Conservation (phyloP, 345 rosid species). For the Pugionium cornutum region DNA sequence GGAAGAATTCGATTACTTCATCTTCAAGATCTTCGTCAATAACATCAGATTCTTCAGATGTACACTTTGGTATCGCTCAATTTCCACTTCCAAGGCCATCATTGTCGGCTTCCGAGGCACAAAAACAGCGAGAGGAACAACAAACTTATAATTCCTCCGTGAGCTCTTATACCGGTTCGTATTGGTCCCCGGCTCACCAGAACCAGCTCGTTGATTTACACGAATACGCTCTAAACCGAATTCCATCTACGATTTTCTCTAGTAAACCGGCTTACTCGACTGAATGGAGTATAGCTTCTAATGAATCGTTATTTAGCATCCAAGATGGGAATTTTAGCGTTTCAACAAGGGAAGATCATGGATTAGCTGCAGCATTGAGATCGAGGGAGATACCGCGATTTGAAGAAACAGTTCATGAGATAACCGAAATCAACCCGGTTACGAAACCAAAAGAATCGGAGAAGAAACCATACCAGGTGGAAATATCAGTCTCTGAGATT, state of each 20-base stretch:
- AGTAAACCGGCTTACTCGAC: constrained; percentile 43
- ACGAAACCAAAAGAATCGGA: constrained; percentile 37
- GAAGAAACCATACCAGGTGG: constrained; percentile 5
- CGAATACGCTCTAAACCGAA: constrained; percentile 65
- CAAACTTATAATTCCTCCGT: constrained; percentile 15
- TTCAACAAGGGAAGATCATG: constrained; percentile 54
- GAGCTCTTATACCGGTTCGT: constrained; percentile 25
- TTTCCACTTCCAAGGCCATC: constrained; percentile 37
- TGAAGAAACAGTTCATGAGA: constrained; percentile 40
- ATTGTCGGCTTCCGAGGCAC: constrained; percentile 37
- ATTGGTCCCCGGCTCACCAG: constrained; percentile 23
- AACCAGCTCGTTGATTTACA: constrained; percentile 18
- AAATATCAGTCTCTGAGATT: constrained; percentile 15
- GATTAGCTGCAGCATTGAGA: constrained; percentile 40
- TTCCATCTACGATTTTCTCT: constrained; percentile 65
- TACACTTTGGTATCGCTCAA: constrained; percentile 28
- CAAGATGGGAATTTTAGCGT: constrained; percentile 58
- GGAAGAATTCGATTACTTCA: constrained; percentile 8
- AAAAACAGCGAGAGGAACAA: constrained; percentile 29
- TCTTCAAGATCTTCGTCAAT: constrained; percentile 39
- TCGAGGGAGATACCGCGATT: constrained; percentile 59
- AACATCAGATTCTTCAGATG: constrained; percentile 41
- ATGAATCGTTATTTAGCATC: constrained; percentile 86
- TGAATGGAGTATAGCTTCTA: constrained; percentile 92
- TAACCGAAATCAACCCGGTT: constrained; percentile 34